Conservation (phyloP, 108 stramenopile genomes). For the Schizochytrium sp. region DNA sequence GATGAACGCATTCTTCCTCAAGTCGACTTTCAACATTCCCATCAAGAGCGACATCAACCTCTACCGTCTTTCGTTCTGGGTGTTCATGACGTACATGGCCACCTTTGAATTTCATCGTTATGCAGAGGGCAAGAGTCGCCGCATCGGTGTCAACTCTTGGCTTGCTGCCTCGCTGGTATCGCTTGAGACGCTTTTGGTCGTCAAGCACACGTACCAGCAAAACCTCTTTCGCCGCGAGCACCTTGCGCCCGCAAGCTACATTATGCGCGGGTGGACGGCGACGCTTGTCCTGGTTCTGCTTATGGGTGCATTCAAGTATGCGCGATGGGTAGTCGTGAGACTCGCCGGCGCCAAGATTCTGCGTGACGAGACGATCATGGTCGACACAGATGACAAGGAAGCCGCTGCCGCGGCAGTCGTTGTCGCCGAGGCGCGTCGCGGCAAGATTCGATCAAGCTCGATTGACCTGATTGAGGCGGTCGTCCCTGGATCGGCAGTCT, state of each 20-base stretch:
- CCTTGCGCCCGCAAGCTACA: neutral
- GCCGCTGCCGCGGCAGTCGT: neutral
- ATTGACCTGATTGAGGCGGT: neutral
- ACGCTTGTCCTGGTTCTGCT: neutral
- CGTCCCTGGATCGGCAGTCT: neutral
- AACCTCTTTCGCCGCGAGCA: neutral
- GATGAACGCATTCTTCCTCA: conserved; percentile 20
- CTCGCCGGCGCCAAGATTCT: neutral
- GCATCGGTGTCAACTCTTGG: neutral
- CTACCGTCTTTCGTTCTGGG: conserved; percentile 14
- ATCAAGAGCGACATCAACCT: conserved; percentile 15
- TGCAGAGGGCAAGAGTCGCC: neutral
- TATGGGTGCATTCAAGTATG: neutral
- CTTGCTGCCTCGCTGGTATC: neutral
- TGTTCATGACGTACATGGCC: conserved; percentile 17
- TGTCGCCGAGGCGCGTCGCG: neutral
- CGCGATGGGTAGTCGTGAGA: neutral
- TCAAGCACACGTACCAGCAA: neutral
- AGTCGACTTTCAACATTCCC: neutral
- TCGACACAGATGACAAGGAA: neutral
- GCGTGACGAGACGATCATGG: neutral
- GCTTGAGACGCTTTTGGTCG: neutral
- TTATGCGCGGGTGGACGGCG: neutral
- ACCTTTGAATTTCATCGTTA: neutral
- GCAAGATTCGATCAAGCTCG: neutral